Base-by-base conservation (phyloP, 805 yeast species). In the Scheffersomyces amazonensis region DNA sequence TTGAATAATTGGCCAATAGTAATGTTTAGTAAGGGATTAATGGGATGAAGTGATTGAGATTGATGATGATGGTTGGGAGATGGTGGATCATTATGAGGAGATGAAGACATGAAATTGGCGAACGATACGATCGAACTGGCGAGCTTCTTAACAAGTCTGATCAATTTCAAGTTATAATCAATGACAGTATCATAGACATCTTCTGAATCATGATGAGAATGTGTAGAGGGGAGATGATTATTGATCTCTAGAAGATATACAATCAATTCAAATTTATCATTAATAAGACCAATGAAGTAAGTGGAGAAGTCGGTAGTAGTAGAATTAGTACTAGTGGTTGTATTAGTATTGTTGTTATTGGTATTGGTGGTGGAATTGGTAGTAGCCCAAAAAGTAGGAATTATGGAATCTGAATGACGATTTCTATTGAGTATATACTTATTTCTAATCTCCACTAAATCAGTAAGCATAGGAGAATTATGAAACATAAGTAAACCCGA, bases 141-240 rank as follows among this genome's bases (percentile, higher is more conserved):
- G 5, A 66, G 44, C 28, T 56, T 68, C 46, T 66, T 70, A 11
- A 66, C 48, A 8, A 72, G 40, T 34, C 76, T 49, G 15, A 62
- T 53, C 13, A 71, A 48, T 41, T 70, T 70, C 31, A 69, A 45
- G 34, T 69, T 71, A 38, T 58, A 55, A 43, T 73, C 77, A 32
- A 53, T 44, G 12, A 54, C 36, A 13, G 43, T 41, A 33, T 58
- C 63, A 22, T 33, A 36, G 15, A 43, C 34, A 34, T 55, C 60
- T 13, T 55, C 54, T 4, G 40, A 34, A 39, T 37, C 37, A 22
- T 34, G 15, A 37, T 42, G 41, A 52, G 38, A 47, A 33, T 20
- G 35, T 27, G 16, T 22, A 21, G 18, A 33, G 5, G 41, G 25
- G 11, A 20, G 32, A 11, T 38, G 31, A 5, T 23, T 35, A 27